Conservation (phyloP, 192 early-diverging fungal genomes). For the Piromyces finnis region DNA sequence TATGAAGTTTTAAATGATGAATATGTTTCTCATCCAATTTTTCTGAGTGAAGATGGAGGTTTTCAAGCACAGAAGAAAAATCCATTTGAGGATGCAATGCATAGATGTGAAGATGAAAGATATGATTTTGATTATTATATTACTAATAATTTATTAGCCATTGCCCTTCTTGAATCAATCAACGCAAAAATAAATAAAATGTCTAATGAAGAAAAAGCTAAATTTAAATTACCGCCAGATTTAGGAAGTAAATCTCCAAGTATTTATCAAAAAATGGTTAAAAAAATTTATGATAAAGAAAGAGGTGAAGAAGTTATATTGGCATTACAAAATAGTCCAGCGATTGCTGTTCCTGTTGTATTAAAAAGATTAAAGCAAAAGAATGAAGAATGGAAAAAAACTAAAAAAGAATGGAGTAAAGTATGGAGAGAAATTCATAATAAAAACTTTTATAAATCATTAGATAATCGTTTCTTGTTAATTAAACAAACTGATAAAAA, state of each 20-base stretch:
- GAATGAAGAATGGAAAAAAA: constrained; percentile 92
- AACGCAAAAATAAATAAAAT: constrained; percentile 67
- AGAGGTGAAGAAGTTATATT: constrained; percentile 80
- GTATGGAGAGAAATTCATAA: constrained; percentile 88
- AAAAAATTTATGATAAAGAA: constrained; percentile 82
- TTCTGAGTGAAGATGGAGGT: constrained; percentile 74
- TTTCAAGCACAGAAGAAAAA: constrained; percentile 86
- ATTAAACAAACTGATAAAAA: constrained; percentile 82
- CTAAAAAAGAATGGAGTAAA: constrained; percentile 86
- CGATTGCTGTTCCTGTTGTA: constrained; percentile 80
- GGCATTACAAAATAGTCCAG: constrained; percentile 77
- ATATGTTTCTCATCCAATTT: constrained; percentile 85
- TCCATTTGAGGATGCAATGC: constrained; percentile 79
- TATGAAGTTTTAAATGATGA: constrained; percentile 92
- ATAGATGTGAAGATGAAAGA: constrained; percentile 90
- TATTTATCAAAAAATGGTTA: constrained; percentile 81
- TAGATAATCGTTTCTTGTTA: constrained; percentile 85
- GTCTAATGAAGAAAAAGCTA: constrained; percentile 52
- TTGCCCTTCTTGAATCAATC: constrained; percentile 79
- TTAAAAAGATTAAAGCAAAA: constrained; percentile 91
- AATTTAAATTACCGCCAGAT: constrained; percentile 53
- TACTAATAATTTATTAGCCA: constrained; percentile 77
- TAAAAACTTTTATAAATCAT: constrained; percentile 84
- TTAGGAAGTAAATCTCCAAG: constrained; percentile 62
- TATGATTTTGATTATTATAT: constrained; percentile 97